Evolutionary conservation across 1,139 yeast species (phyloP).

Genomic region (Kurtzmaniella quercitrusa): DNA sequence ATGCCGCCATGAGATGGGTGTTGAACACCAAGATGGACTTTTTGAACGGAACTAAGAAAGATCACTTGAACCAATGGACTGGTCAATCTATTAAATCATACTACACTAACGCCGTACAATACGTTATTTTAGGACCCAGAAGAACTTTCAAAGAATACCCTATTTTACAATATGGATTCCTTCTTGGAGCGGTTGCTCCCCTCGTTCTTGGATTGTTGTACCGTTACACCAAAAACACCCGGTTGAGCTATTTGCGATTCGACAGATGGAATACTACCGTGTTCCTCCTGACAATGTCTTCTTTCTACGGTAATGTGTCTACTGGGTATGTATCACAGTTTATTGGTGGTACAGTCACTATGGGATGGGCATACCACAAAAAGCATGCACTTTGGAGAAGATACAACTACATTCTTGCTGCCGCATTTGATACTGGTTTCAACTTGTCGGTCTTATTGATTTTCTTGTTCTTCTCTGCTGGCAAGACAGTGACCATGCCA

Average conservation of each 20-base stretch:
- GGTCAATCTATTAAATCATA: constrained; percentile 39
- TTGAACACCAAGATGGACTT: constrained; percentile 33
- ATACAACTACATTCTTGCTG: constrained; percentile 45
- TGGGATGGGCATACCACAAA: constrained; percentile 39
- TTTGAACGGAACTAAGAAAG: constrained; percentile 32
- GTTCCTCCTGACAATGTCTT: constrained; percentile 43
- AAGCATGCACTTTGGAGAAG: constrained; percentile 35
- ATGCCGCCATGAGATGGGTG: constrained; percentile 45
- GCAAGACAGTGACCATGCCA: constrained; percentile 29
- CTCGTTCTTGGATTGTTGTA: constrained; percentile 27
- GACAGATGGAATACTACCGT: constrained; percentile 46
- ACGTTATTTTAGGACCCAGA: constrained; percentile 46
- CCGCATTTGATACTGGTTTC: constrained; percentile 48
- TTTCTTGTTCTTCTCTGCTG: constrained; percentile 32
- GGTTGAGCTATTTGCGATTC: constrained; percentile 19
- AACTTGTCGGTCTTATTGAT: constrained; percentile 36
- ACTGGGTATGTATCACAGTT: constrained; percentile 47
- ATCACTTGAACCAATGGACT: constrained; percentile 51
- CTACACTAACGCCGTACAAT: constrained; percentile 48
- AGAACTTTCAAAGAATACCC: constrained; percentile 38
- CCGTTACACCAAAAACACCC: constrained; percentile 8
- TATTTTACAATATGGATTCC: constrained; percentile 41
- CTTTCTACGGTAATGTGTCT: constrained; percentile 47
- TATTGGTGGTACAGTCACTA: constrained; percentile 41
- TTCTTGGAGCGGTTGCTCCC: constrained; percentile 38